Base-by-base conservation (phyloP, 805 yeast species). In the Candida corydali region DNA sequence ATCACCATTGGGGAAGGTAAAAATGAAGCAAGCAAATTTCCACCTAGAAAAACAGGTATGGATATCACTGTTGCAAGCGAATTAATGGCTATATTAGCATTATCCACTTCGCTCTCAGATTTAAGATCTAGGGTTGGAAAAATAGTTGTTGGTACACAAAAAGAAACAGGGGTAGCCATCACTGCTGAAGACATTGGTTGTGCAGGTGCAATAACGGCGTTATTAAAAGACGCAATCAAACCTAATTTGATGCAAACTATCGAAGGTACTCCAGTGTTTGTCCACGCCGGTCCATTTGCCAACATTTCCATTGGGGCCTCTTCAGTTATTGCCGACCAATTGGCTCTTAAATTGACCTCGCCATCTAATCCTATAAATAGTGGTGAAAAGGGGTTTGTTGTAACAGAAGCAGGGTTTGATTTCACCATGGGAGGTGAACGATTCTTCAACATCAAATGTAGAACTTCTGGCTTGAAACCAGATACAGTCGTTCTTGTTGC, bases 381-480 rank as follows among this genome's bases (percentile, higher is more conserved):
- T 42, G 73, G 78, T 37, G 36, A 34, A 39, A 69, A 70, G 43
- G 98, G 98, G 47, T 91, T 77, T 57, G 98, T 88, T 38, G 86
- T 91, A 43, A 91, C 98, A 34, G 98, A 91, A 63, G 97, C 98
- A 26, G 98, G 98, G 36, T 91, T 91, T 66, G 98, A 91, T 64
- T 91, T 93, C 72, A 91, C 97, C 33, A 91, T 91, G 98, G 98
- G 98, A 47, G 98, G 98, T 50, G 98, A 91, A 70, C 77, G 98
- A 54, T 91, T 91, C 68, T 77, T 91, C 65, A 87, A 91, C 70
- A 91, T 91, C 62, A 91, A 91, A 69, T 88, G 97, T 63, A 81
- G 98, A 59, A 75, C 95, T 14, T 83, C 94, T 26, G 96, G 96
- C 4, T 72, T 85, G 40, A 65, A 72, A 26, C 98, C 98, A 26